phyloP scores from a whole-genome alignment of 768 basidiomycete species.

The Leccinum variicolor region DNA sequence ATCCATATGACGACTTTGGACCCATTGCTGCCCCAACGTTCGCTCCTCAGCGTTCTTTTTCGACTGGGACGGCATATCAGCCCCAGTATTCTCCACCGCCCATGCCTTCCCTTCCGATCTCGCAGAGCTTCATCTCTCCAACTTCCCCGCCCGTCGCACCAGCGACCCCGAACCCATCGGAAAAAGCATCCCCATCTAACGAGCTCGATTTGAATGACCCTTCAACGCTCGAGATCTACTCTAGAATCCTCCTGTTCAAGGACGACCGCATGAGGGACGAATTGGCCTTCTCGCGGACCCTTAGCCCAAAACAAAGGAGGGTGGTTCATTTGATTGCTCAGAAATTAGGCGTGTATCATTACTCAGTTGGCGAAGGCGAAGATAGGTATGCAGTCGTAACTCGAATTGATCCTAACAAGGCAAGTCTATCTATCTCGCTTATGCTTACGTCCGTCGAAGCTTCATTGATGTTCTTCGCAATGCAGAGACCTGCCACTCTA shows the following conservation, averaged over 20 bases:
- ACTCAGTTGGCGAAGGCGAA: conserved; percentile 89
- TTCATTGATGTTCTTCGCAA: conserved; percentile 13
- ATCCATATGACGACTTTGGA: conserved; percentile 70
- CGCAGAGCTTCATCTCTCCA: conserved; percentile 41
- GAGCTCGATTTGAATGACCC: conserved; percentile 97
- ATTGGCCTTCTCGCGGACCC: conserved; percentile 89
- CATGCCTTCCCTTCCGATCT: conserved; percentile 36
- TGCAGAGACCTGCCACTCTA: conserved; percentile 48
- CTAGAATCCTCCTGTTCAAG: conserved; percentile 93
- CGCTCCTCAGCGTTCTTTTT: conserved; percentile 72
- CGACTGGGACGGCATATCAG: conserved; percentile 56
- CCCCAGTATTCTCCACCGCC: conserved; percentile 67
- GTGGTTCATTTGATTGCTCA: conserved; percentile 96
- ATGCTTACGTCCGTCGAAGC: conserved; percentile 12
- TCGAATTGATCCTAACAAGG: conserved; percentile 80
- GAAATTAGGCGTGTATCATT: conserved; percentile 93
- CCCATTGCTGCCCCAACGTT: conserved; percentile 53
- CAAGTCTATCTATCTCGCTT: conserved; percentile 37
- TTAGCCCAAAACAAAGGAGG: conserved; percentile 81
- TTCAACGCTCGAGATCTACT: conserved; percentile 94
- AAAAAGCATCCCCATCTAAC: conserved; percentile 54
- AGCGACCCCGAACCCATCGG: conserved; percentile 59
- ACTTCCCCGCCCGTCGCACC: conserved; percentile 54
- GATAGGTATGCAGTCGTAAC: conserved; percentile 94
- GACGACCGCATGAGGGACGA: conserved; percentile 97